Base-by-base conservation (phyloP, 2,329 filamentous ascomycete species). In the Aspergillus melleus region DNA sequence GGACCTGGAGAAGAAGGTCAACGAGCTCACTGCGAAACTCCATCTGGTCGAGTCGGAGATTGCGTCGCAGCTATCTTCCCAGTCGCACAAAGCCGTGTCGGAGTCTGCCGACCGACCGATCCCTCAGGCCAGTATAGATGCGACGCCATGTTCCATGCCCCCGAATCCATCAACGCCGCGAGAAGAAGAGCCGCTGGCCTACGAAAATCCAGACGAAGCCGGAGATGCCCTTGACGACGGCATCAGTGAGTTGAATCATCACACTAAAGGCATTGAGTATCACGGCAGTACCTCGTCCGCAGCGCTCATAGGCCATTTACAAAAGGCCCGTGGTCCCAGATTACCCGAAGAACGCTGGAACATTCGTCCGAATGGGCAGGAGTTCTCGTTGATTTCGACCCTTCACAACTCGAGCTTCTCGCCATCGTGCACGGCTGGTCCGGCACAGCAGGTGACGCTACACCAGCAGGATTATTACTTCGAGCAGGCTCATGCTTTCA, bases 261-360 rank as follows among this genome's bases (percentile, higher is more conserved):
- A 81, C 49, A 83, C 79, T 0, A 76, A 75, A 29, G 77, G 75
- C 55, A 75, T 80, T 32, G 80, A 82, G 61, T 82, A 80, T 42
- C 80, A 82, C 59, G 80, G 80, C 4, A 80, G 76, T 59, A 79
- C 79, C 1, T 82, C 80, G 0, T 79, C 77, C 2, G 76, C 80
- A 1, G 78, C 80, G 4, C 72, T 80, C 2, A 71, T 82, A 10
- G 79, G 76, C 2, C 76, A 78, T 54, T 66, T 82, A 4, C 72
- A 79, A 57, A 74, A 70, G 55, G 61, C 66, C 2, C 66, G 69
- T 3, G 72, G 70, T 2, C 68, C 67, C 1, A 64, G 62, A 24
- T 59, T 62, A 14, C 58, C 57, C 4, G 66, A 64, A 49, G 64
- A 64, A 20, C 59, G 55, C 3, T 55, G 16, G 36, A 42, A 46